phyloP scores from a whole-genome alignment of 2,329 filamentous ascomycete genomes.

The Aureobasidium subglaciale region DNA sequence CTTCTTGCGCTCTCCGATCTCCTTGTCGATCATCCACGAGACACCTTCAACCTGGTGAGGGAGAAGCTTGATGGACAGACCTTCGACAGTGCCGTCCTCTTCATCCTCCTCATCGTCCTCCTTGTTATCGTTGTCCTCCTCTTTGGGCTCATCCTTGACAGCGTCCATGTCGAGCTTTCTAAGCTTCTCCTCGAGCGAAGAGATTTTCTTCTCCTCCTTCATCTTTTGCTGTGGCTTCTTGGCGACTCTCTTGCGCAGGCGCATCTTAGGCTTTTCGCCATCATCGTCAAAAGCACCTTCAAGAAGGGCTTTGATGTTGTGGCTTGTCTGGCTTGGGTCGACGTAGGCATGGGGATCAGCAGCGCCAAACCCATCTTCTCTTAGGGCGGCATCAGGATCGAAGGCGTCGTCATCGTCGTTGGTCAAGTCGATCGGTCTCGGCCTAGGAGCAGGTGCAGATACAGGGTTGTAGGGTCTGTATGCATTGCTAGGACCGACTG shows the following conservation, averaged over 20 bases:
- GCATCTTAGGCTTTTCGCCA: conserved; percentile 46
- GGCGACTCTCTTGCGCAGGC: conserved; percentile 39
- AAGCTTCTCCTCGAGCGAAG: conserved; percentile 38
- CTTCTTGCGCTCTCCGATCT: conserved; percentile 77
- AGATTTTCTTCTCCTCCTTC: conserved; percentile 28
- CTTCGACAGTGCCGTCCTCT: conserved; percentile 62
- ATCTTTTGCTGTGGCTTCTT: conserved; percentile 25
- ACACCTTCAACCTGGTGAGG: conserved; percentile 94
- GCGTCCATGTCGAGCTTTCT: conserved; percentile 41
- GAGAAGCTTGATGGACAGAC: conserved; percentile 78
- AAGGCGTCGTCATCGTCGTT: conserved; percentile 36
- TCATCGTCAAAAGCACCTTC: conserved; percentile 75
- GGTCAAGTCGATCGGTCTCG: conserved; percentile 45
- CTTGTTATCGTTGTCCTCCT: conserved; percentile 18
- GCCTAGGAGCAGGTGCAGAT: conserved; percentile 24
- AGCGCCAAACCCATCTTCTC: conserved; percentile 45
- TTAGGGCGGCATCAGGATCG: conserved; percentile 41
- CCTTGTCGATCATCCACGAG: conserved; percentile 89
- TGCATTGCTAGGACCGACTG: conserved; percentile 25
- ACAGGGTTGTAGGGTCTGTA: conserved; percentile 42
- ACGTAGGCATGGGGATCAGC: conserved; percentile 55
- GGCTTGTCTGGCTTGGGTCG: conserved; percentile 63
- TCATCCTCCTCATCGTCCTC: conserved; percentile 42
- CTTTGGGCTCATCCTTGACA: conserved; percentile 43
- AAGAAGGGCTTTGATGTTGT: conserved; percentile 73